Conservation (phyloP, 352 stramenopile genomes). For the Phytophthora multivora region DNA sequence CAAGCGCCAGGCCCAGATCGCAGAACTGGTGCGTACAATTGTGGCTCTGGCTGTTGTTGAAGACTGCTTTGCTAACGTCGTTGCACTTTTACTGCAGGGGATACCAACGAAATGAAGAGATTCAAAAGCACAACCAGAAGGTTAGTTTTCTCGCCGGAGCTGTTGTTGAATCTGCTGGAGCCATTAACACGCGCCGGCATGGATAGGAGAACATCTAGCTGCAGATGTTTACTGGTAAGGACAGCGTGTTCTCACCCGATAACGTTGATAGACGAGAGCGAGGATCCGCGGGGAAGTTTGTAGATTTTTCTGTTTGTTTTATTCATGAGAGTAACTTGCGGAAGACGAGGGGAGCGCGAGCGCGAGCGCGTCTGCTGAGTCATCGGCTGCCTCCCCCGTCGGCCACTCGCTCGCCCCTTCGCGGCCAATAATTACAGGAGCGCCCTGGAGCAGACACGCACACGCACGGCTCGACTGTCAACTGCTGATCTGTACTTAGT, state of each 20-base stretch:
- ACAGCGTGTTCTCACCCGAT: no score
- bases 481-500: constrained; percentile 54
- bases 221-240: no score
- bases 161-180: neutral
- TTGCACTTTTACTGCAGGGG: constrained; percentile 7
- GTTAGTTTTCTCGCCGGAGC: neutral
- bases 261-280: neutral
- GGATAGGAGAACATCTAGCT: neutral
- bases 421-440: constrained; percentile 41
- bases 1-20: constrained; percentile 45
- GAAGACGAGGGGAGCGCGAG: constrained; percentile 9
- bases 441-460: constrained; percentile 7
- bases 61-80: constrained; percentile 6
- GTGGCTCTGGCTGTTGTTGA: neutral
- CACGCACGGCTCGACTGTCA: constrained; percentile 12
- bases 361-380: constrained; percentile 3
- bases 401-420: constrained; percentile 16
- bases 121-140: neutral
- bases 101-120: constrained; percentile 14
- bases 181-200: no score
- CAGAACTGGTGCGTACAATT: constrained; percentile 36
- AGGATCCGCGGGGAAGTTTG: constrained; percentile 14
- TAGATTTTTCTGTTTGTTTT: constrained; percentile 34
- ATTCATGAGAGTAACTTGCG: constrained; percentile 18
- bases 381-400: constrained; percentile 7